phyloP scores from a whole-genome alignment of 192 early-diverging fungal species.

The Backusella liffmaniae region DNA sequence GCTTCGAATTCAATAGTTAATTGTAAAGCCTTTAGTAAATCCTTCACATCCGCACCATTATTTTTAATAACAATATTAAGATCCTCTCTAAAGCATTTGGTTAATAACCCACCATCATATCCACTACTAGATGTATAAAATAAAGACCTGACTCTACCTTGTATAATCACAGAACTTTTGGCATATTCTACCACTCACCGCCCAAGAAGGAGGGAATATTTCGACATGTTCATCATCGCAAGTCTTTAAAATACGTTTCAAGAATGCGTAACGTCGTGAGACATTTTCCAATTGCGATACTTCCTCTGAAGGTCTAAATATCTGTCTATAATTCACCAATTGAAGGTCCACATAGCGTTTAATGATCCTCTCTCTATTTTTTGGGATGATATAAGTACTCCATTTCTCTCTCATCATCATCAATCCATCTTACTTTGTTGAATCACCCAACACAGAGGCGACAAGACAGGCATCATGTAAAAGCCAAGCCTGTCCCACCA shows the following conservation, averaged over 20 bases:
- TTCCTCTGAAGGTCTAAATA: conserved; percentile 75
- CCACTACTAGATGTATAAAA: not conserved
- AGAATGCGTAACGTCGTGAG: conserved; percentile 88
- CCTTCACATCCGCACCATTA: conserved; percentile 54
- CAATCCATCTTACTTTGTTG: conserved; percentile 49
- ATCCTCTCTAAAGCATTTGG: conserved; percentile 51
- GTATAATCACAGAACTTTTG: conserved; percentile 84
- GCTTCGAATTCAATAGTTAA: conserved; percentile 89
- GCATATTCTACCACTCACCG: conserved; percentile 66
- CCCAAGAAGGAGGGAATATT: conserved; percentile 83
- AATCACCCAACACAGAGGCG: conserved; percentile 64
- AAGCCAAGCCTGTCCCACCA: conserved; percentile 46
- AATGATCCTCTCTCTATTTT: conserved; percentile 52
- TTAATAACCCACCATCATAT: not conserved
- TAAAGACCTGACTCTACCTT: conserved; percentile 44
- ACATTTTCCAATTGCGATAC: conserved; percentile 83
- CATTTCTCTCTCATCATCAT: not conserved
- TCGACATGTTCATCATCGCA: conserved; percentile 85
- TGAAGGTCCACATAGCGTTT: conserved; percentile 84
- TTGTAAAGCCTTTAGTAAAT: conserved; percentile 73
- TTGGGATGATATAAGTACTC: not conserved
- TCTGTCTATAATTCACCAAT: conserved; percentile 76
- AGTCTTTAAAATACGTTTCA: conserved; percentile 86
- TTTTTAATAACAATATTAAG: conserved; percentile 60
- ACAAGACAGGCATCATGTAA: conserved; percentile 80